Percentiles rank a stretch among this genome's conserved stretches.
phyloP scores from a whole-genome alignment of 371 early-diverging fungal genomes.

The Vairimorpha necatrix region DNA sequence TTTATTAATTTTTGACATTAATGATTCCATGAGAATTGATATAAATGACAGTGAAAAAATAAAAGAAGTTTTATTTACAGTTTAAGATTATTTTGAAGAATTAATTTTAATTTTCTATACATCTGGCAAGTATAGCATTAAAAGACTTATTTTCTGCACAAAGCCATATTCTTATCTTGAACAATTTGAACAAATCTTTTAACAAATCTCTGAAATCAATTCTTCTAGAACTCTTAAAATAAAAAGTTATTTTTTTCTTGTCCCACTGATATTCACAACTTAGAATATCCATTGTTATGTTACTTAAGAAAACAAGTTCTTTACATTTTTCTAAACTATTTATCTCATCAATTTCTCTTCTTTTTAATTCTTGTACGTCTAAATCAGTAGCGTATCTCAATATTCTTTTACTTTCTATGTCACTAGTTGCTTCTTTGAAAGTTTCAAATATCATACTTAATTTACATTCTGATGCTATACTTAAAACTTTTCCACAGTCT shows the following conservation, averaged over 20 bases:
- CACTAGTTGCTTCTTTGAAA: slow-evolving; percentile 30
- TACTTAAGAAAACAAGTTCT: slow-evolving; percentile 38
- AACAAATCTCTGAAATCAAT: slow-evolving; percentile 96
- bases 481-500: slow-evolving; percentile 59
- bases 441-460: slow-evolving; percentile 29
- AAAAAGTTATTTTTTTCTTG: slow-evolving; percentile 65
- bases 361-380: slow-evolving; percentile 51
- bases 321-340: slow-evolving; percentile 51
- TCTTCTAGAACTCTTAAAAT: slow-evolving; percentile 66
- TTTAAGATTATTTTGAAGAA: too few relatives aligned
- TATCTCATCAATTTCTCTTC: slow-evolving; percentile 51
- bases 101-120: too few relatives aligned
- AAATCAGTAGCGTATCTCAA: slow-evolving; percentile 53
- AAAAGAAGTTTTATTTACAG: too few relatives aligned
- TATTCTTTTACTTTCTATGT: slow-evolving; percentile 58
- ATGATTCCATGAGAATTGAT: too few relatives aligned
- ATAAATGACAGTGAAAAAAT: too few relatives aligned
- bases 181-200: slow-evolving; percentile 89
- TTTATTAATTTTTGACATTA: too few relatives aligned
- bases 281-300: slow-evolving; percentile 61
- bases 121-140: slow-evolving; percentile 13
- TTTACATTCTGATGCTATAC: slow-evolving; percentile 6
- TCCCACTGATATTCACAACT: slow-evolving; percentile 66
- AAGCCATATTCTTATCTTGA: slow-evolving; percentile 98
- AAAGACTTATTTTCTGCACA: slow-evolving; percentile 59